Base-by-base conservation (phyloP, 2,329 filamentous ascomycete genomes). In the Sporothrix dimorphospora region DNA sequence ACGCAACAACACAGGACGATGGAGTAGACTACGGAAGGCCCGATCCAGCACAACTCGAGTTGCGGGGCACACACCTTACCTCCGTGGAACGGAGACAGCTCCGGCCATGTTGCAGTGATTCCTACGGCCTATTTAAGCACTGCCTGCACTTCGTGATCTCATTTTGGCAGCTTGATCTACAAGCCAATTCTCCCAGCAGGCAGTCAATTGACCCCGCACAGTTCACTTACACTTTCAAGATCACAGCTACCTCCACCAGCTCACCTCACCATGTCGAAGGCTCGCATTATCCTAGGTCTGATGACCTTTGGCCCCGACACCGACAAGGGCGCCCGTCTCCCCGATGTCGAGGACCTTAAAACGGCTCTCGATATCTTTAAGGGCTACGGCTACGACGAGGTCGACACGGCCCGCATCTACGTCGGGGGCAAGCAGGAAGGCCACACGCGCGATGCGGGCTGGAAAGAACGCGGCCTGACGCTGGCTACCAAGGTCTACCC, bases 401-500 rank as follows among this genome's bases (percentile, higher is more conserved):
- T 97, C 49, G 94, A 97, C 79, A 97, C 94, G 1, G 93, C 94
- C 0, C 88, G 93, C 34, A 79, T 88, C 72, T 97, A 97, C 77
- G 83, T 92, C 19, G 89, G 82, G 63, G 89, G 91, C 66, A 82
- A 89, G 76, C 93, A 97, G 79, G 94, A 97, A 81, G 91, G 87
- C 14, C 97, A 91, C 81, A 94, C 93, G 5, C 85, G 87, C 19
- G 86, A 93, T 75, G 90, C 92, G 3, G 87, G 86, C 68, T 97
- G 93, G 92, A 91, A 93, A 79, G 89, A 94, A 73, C 89, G 92
- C 42, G 93, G 93, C 1, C 82, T 97, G 68, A 91, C 87, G 0
- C 80, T 96, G 72, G 94, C 93, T 14, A 97, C 94, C 14, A 97
- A 97, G 80, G 83, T 88, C 75, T 95, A 94, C 77, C 92, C 92